These are phyloP conservation scores for Evernia prunastri DNA, from an alignment of 495 filamentous ascomycete species.

Conservation along the genomic window DNA sequence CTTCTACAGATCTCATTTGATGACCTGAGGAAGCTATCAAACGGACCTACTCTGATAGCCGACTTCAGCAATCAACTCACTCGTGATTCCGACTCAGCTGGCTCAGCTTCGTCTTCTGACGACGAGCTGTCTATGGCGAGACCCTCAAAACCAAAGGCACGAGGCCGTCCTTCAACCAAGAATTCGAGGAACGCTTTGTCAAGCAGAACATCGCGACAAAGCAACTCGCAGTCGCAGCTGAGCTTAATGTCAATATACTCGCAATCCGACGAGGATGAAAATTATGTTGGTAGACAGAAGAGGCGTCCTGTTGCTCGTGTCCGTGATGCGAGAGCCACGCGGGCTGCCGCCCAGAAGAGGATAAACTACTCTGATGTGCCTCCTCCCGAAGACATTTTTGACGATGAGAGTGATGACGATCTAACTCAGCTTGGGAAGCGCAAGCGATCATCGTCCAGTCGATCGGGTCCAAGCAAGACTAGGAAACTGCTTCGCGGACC, in stretches of 20 bases:
- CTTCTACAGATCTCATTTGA: slow-evolving; percentile 15
- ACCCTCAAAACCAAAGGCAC: slow-evolving; percentile 1
- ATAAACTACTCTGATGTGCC: slow-evolving; percentile 27
- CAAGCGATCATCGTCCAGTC: slow-evolving; percentile 13
- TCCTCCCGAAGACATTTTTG: slow-evolving; percentile 14
- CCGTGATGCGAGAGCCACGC: slow-evolving; percentile 6
- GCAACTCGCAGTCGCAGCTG: slow-evolving; percentile 9
- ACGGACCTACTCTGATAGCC: slow-evolving; percentile 10
- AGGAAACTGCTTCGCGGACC: slow-evolving; percentile 10
- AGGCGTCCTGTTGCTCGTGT: slow-evolving; percentile 1
- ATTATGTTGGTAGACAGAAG: slow-evolving; percentile 8
- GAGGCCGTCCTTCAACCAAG: neutral
- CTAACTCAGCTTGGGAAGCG: slow-evolving; percentile 17
- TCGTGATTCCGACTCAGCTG: slow-evolving; percentile 5
- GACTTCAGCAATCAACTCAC: slow-evolving; percentile 2
- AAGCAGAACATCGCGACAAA: slow-evolving; percentile 8
- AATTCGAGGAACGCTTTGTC: neutral
- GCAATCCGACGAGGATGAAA: slow-evolving; percentile 3
- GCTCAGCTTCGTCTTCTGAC: slow-evolving; percentile 22
- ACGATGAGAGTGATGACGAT: slow-evolving; percentile 10
- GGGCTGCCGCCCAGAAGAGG: slow-evolving; percentile 13
- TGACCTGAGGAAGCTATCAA: slow-evolving; percentile 10
- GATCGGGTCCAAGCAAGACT: neutral
- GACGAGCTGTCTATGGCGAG: slow-evolving; percentile 21
- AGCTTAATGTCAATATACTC: slow-evolving; percentile 12